Base-by-base conservation (phyloP, 2,329 filamentous ascomycete species). In the Hypoxylon sp. region DNA sequence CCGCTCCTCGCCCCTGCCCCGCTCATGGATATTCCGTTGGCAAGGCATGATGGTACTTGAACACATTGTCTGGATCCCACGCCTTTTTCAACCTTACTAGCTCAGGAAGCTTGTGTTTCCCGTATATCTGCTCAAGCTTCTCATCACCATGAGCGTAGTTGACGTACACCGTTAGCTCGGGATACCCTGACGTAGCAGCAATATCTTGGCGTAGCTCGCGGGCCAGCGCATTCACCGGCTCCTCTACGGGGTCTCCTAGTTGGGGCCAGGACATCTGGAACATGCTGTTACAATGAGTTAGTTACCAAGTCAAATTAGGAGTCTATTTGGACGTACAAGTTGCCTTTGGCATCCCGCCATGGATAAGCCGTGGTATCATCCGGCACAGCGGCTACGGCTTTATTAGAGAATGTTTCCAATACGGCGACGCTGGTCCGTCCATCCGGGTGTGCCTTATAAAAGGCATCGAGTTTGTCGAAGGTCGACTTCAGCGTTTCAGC, bases 101-200 rank as follows among this genome's bases (percentile, higher is more conserved):
- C 8, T 71, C 65, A 10, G 72, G 64, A 42, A 78, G 61, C 61
- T 75, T 76, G 7, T 70, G 54, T 20, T 61, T 66, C 3, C 72
- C 64, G 27, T 78, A 78, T 40, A 70, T 72, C 11, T 64, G 68
- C 57, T 71, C 72, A 10, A 61, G 37, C 13, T 48, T 69, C 61
- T 79, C 78, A 42, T 79, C 77, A 6, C 77, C 75, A 31, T 73
- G 68, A 1, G 72, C 76, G 63, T 78, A 78, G 51, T 70, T 77
- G 11, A 78, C 66, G 46, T 78, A 79, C 0, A 76, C 69, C 2
- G 67, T 51, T 2, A 74, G 42, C 11, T 70, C 70, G 8, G 54
- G 10, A 40, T 69, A 72, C 8, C 69, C 69, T 2, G 67, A 72
- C 6, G 56, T 67, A 22, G 54, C 37, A 13, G 11, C 33, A 13